Base-by-base conservation (phyloP, 2,329 filamentous ascomycete species). In the Colletotrichum falcatum region DNA sequence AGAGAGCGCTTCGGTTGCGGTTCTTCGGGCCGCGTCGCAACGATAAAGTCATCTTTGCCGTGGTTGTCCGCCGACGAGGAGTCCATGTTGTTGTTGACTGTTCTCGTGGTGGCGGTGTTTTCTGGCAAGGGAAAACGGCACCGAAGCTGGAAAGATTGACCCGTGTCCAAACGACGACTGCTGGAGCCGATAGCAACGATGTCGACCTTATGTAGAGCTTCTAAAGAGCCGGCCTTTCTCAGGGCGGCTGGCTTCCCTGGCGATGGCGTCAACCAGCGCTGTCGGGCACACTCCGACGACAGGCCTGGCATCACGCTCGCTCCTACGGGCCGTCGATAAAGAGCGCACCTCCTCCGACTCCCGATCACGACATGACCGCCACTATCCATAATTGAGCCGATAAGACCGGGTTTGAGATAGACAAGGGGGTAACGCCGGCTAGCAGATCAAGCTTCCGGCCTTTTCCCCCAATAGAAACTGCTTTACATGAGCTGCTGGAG, bases 21-120 rank as follows among this genome's bases (percentile, higher is more conserved):
- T 51, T 51, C 48, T 14, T 30, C 5, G 7, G 23, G 26, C 48
- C 30, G 48, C 28, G 26, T 16, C 48, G 14, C 46, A 14, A 42
- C 65, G 75, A 60, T 30, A 82, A 81, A 79, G 48, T 26, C 16
- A 26, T 51, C 48, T 30, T 51, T 51, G 14, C 48, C 48, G 48
- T 51, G 26, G 12, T 30, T 18, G 23, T 51, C 11, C 7, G 48
- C n/a, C n/a, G n/a, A 30, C 26, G 48, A 30, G 28, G 14, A 26
- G 48, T 51, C 48, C 48, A 51, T 51, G 7, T 51, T 28, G 11
- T 6, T 20, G 14, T 51, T 30, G 26, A n/a, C n/a, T n/a, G n/a
- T 26, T 51, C 26, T 51, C 12, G 26, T 51, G 8, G 9, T n/a
- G n/a, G n/a, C 23, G 23, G 23, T 51, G 48, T 20, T 30, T 16